Percentiles rank a stretch among this genome's conserved stretches.
Conservation (phyloP, 192 early-diverging fungal genomes). For the Physocladia obscura region DNA sequence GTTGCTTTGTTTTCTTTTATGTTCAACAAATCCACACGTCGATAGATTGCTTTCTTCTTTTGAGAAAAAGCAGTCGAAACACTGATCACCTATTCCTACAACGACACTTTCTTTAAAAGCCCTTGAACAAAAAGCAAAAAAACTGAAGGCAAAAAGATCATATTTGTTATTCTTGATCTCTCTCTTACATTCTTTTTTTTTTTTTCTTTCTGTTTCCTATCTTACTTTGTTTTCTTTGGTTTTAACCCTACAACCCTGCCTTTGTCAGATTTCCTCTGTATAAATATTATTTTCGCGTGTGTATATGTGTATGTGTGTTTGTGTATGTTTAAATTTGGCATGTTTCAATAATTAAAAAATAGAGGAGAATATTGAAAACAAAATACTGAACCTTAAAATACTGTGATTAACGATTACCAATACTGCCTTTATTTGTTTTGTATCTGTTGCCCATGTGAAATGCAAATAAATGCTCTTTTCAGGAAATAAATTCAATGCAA, state of each 20-base stretch:
- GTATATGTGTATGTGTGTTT: not conserved
- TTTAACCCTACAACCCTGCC: not conserved
- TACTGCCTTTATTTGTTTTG: constrained; percentile 55
- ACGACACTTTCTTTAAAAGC: too few species aligned
- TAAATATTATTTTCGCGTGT: constrained; percentile 9
- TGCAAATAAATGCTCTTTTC: constrained; percentile 60
- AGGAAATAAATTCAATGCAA: constrained; percentile 37
- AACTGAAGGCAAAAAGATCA: too few species aligned
- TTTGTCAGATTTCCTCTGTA: constrained; percentile 10
- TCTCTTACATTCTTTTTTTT: not conserved
- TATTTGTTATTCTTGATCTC: not conserved
- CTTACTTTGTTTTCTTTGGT: not conserved
- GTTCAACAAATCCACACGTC: too few species aligned
- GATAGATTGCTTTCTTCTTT: too few species aligned
- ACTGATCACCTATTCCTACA: too few species aligned
- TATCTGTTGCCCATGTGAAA: constrained; percentile 66
- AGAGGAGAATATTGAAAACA: not conserved
- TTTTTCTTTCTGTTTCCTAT: not conserved
- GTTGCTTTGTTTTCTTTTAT: too few species aligned
- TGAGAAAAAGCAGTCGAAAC: too few species aligned
- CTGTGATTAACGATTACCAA: constrained; percentile 31
- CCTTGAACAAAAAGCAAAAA: too few species aligned
- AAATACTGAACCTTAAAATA: constrained; percentile 27
- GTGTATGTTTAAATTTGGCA: not conserved
- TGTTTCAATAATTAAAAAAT: not conserved